Evolutionary conservation across 495 filamentous ascomycete species (phyloP), one percentile per base, ranked within the genome.

Genomic region (Aspergillus biplanus): DNA sequence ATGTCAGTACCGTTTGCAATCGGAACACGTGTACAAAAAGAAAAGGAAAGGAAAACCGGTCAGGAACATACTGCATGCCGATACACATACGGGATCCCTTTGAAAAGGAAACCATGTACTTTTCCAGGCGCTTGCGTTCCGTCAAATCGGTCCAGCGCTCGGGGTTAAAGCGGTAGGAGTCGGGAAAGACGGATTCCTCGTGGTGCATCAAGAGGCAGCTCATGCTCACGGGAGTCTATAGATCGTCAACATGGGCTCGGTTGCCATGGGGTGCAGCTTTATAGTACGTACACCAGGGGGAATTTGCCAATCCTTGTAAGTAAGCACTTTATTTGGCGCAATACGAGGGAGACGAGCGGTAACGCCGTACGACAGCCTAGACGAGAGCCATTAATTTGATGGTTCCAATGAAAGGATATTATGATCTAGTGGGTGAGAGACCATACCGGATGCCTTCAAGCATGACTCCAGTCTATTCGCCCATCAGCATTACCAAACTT

Each of bases 41-140:
- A 32, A 37, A 57, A 11, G 31, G 9, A 50, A 27, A 50, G 35
- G 1, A 35, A 50, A 27, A 27, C 13, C 8, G 18, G n/a, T 27
- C 21, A 31, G 15, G 11, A 13, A 68, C 71, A 11, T 67, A 73
- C 72, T 82, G 78, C 52, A 82, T 83, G 7, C 82, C 85, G 33
- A 87, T 67, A 61, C 84, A 87, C 32, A 65, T 64, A 46, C 85
- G 62, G 2, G 69, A 71, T 1, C 85, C 83, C 66, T 76, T 80
- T 11, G 70, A 73, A 61, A 86, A 86, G 0, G 80, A 58, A 1
- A 83, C 69, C 58, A 85, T 57, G 55, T 83, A 81, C 46, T 72
- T 75, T 8, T 81, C 76, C 52, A 85, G 67, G 7, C 69, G 64
- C 33, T 75, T 69, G 11, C 74, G 68, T 33, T 72, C 54, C 9